These are phyloP conservation scores for Saprolegnia diclina DNA, from an alignment of 352 stramenopile genomes.

Conservation along the genomic window DNA sequence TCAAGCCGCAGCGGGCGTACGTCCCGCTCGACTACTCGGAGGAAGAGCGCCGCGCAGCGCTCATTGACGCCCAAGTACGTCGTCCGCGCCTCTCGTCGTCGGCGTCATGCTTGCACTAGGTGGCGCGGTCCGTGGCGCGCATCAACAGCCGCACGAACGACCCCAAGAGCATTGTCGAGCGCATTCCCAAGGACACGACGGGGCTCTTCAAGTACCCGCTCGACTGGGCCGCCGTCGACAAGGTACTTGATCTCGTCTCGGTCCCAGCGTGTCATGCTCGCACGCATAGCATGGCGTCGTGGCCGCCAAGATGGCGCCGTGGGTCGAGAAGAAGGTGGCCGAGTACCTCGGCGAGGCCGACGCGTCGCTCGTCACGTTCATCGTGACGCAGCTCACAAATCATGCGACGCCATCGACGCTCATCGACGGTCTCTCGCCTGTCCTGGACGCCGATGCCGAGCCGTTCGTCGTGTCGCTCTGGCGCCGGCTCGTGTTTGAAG, in stretches of 20 bases:
- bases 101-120: not conserved
- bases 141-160: conserved; percentile 36
- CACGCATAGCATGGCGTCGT: conserved; percentile 33
- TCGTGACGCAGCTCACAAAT: conserved; percentile 38
- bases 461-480: conserved; percentile 49
- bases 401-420: conserved; percentile 32
- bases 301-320: conserved; percentile 39
- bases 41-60: conserved; percentile 34
- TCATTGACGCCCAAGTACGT: conserved; percentile 6
- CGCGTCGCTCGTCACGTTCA: conserved; percentile 39
- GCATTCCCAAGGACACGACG: conserved; percentile 38
- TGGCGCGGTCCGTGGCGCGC: conserved; percentile 34
- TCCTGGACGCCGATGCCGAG: conserved; percentile 50
- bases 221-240: conserved; percentile 37
- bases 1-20: conserved; percentile 41
- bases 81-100: too few relatives aligned
- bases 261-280: not conserved
- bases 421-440: conserved; percentile 34
- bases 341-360: conserved; percentile 53
- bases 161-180: conserved; percentile 35
- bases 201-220: conserved; percentile 40
- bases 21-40: conserved; percentile 50
- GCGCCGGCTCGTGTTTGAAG: conserved; percentile 51
- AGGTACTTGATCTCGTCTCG: conserved; percentile 10
- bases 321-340: conserved; percentile 45